Conservation (phyloP, 257 asterid genomes). For the Capsicum rhomboideum region DNA sequence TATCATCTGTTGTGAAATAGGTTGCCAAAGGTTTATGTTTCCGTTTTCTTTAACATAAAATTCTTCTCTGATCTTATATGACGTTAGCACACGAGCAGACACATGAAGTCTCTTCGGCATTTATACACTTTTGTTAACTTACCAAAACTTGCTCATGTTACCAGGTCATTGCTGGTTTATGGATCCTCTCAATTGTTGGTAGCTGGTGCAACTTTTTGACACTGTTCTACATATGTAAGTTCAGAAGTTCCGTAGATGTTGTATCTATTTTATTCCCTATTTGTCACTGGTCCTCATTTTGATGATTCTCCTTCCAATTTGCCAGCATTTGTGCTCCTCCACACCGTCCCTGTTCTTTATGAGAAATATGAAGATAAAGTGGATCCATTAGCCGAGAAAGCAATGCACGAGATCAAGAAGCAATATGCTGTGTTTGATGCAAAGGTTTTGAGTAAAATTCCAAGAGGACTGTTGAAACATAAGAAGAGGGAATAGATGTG, state of each 20-base stretch:
- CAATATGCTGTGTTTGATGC: conserved; percentile 63
- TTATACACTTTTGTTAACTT: not conserved
- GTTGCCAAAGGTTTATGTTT: not conserved
- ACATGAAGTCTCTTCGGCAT: not conserved
- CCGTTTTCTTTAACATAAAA: not conserved
- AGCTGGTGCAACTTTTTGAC: conserved; percentile 86
- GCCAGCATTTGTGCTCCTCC: conserved; percentile 67
- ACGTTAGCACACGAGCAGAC: not conserved
- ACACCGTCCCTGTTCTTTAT: conserved; percentile 68
- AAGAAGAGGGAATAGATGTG: conserved; percentile 43
- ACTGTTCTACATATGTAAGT: conserved; percentile 63
- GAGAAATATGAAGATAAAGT: conserved; percentile 81
- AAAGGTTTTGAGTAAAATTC: conserved; percentile 70
- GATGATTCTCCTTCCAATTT: not conserved
- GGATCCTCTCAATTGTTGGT: conserved; percentile 75
- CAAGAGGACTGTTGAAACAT: conserved; percentile 49
- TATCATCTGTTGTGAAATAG: not conserved
- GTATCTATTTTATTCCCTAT: not conserved
- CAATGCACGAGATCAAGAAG: conserved; percentile 53
- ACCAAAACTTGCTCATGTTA: not conserved
- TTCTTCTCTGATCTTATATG: not conserved
- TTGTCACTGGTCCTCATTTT: not conserved
- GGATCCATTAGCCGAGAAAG: conserved; percentile 70
- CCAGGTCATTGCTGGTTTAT: conserved; percentile 63
- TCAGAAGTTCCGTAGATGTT: too few species aligned